phyloP scores from a whole-genome alignment of 106 monocot genomes.

The Alisma plantagoaquatica region DNA sequence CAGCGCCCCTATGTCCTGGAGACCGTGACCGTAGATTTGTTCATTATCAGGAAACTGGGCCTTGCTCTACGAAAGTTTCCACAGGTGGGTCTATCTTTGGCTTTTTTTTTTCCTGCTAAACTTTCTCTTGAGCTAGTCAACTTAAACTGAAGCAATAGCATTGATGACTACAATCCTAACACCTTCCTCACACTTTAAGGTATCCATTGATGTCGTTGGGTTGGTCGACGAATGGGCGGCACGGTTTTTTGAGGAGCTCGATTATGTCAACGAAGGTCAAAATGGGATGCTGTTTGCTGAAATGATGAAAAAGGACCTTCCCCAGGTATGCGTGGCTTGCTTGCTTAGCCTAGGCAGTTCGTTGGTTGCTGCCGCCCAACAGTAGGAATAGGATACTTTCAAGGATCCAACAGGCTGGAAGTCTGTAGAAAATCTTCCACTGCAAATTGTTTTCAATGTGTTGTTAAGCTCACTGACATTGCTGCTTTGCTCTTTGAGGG shows the following conservation, averaged over 20 bases:
- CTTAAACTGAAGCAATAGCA: neutral
- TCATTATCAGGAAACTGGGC: conserved; percentile 84
- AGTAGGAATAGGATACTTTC: no score
- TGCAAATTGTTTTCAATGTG: no score
- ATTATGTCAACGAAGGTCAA: conserved; percentile 98
- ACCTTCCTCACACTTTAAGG: conserved; percentile 16
- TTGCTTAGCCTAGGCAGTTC: no score
- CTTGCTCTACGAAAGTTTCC: conserved; percentile 76
- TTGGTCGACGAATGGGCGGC: conserved; percentile 99
- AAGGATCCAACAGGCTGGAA: no score
- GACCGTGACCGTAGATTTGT: conserved; percentile 94
- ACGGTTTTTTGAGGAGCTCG: conserved; percentile 99
- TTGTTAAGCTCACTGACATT: no score
- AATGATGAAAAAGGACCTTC: conserved; percentile 96
- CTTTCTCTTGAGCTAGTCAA: no score
- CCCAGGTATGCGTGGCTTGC: conserved; percentile 42
- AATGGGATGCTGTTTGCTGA: conserved; percentile 97
- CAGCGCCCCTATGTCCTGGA: conserved; percentile 97
- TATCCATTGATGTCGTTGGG: conserved; percentile 97
- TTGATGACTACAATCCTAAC: neutral
- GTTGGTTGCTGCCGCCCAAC: no score
- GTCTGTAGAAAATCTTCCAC: no score
- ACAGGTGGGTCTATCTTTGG: conserved; percentile 39
- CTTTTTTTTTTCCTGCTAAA: neutral
- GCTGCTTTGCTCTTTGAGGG: no score